A percentile compares a stretch with the other conserved stretches of the same genome.
These are phyloP conservation scores for Herpotrichia juniperi DNA, from an alignment of 2,329 filamentous ascomycete species.

Conservation along the genomic window DNA sequence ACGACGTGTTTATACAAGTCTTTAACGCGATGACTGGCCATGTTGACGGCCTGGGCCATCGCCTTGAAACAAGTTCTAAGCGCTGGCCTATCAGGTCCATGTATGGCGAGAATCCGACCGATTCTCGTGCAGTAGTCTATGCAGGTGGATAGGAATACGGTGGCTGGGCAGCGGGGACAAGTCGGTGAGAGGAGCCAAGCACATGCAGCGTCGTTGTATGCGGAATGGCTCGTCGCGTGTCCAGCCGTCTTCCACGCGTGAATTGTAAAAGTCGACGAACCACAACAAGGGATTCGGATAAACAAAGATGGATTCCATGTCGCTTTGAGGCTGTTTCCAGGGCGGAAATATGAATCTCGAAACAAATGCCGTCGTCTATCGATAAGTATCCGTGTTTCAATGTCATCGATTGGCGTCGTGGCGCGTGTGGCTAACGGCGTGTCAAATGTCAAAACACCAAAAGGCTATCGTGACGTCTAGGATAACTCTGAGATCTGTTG, in stretches of 20 bases:
- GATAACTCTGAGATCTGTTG: too few species aligned
- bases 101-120: slow-evolving; percentile 20
- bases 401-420: slow-evolving; percentile 12
- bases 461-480: slow-evolving; percentile 16
- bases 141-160: slow-evolving; percentile 21
- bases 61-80: slow-evolving; percentile 41
- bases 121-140: slow-evolving; percentile 39
- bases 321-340: slow-evolving; percentile 27
- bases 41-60: slow-evolving; percentile 26
- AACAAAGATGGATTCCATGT: slow-evolving; percentile 22
- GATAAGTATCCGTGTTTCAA: slow-evolving; percentile 28
- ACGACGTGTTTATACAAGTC: slow-evolving; percentile 41
- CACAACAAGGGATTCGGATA: slow-evolving; percentile 35
- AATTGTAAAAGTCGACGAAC: slow-evolving; percentile 18
- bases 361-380: slow-evolving; percentile 21
- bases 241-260: slow-evolving; percentile 9
- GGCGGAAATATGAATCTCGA: slow-evolving; percentile 11
- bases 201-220: slow-evolving; percentile 12
- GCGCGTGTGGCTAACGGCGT: slow-evolving; percentile 7
- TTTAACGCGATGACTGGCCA: slow-evolving; percentile 48
- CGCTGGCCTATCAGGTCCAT: slow-evolving; percentile 27
- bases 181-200: slow-evolving; percentile 22
- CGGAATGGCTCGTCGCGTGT: not conserved
- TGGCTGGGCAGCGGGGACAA: slow-evolving; percentile 32
- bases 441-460: slow-evolving; percentile 28